Base-by-base conservation (phyloP, 176 grass and related monocot genomes). In the Poa annua region DNA sequence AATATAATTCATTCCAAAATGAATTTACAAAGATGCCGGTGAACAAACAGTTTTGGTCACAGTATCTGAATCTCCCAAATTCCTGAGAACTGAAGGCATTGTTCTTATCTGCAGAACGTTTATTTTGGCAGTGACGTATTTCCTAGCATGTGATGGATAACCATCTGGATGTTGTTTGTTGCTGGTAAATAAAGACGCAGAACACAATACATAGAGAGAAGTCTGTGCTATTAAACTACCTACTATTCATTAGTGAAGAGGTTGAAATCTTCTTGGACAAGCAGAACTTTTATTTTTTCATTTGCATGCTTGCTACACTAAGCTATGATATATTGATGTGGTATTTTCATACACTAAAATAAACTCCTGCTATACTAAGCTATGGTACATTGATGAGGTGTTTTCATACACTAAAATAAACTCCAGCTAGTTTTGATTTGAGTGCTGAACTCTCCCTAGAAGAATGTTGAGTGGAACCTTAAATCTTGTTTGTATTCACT, bases 1-100 rank as follows among this genome's bases (percentile, higher is more conserved):
- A 76, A 69, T 24, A 76, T 49, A 20, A 66, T 32, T n/a, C 35
- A 67, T 74, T 11, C 36, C 53, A 21, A 88, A 83, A 78, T 84
- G 44, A 65, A 15, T 74, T 42, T 74, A 73, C 10, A 20, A 54
- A 53, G 66, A 44, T 66, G 79, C 7, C 5, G 41, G 22, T 59
- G 78, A 8, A 35, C 9, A 52, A 65, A 29, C 11, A 5, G 3
- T 59, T 73, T 84, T 84, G 59, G 41, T 66, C 72, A 13, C 33
- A 24, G 16, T 75, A 62, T 84, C 29, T 50, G 19, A 45, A 22
- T 45, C 67, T 13, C 67, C 12, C 32, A 38, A 41, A 55, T 54
- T 66, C 47, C 35, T 67, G 39, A 59, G 14, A 54, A 33, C 25
- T 16, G 41, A 61, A 22, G 22, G 17, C 32, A 54, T 15, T 76